A percentile compares a stretch with the other conserved stretches of the same genome.
Conservation (phyloP, 495 filamentous ascomycete genomes). For the Bryoglossum gracile region DNA sequence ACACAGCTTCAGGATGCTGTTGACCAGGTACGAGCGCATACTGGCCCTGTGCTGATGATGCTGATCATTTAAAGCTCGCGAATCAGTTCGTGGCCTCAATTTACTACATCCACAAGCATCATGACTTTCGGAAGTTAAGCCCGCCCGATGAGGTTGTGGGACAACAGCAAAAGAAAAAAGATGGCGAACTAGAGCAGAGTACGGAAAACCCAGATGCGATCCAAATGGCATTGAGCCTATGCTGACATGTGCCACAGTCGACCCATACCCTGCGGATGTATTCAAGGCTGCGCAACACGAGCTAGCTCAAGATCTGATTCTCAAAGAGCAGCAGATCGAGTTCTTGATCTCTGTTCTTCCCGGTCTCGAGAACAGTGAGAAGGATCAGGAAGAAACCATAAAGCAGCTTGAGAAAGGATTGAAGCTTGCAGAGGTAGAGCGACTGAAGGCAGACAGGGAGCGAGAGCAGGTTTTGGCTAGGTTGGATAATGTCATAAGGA, state of each 20-base stretch:
- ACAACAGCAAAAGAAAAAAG: constrained; percentile 44
- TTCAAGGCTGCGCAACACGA: constrained; percentile 70
- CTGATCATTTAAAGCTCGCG: constrained; percentile 51
- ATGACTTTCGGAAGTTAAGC: constrained; percentile 62
- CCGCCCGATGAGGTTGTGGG: constrained; percentile 51
- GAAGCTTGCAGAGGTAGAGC: constrained; percentile 62
- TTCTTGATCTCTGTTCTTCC: constrained; percentile 75
- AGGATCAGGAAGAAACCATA: constrained; percentile 71
- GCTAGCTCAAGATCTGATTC: constrained; percentile 76
- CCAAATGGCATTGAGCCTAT: too few relatives aligned
- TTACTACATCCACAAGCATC: constrained; percentile 75
- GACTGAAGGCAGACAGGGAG: constrained; percentile 62
- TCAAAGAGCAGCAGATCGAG: constrained; percentile 94
- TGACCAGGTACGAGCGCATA: constrained; percentile 58
- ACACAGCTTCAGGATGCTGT: constrained; percentile 94
- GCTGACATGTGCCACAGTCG: too few relatives aligned
- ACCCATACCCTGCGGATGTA: constrained; percentile 54
- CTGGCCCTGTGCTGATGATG: neutral
- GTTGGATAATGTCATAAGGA: constrained; percentile 60
- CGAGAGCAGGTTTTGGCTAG: constrained; percentile 57
- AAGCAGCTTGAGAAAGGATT: constrained; percentile 69
- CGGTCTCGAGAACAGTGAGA: constrained; percentile 76
- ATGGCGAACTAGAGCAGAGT: constrained; percentile 12
- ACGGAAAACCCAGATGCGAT: constrained; percentile 30
- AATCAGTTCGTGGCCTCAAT: constrained; percentile 84